Percentiles rank a stretch among this genome's conserved stretches.
These are phyloP conservation scores for Saturnispora saitoi DNA, from an alignment of 805 yeast species.

Conservation along the genomic window DNA sequence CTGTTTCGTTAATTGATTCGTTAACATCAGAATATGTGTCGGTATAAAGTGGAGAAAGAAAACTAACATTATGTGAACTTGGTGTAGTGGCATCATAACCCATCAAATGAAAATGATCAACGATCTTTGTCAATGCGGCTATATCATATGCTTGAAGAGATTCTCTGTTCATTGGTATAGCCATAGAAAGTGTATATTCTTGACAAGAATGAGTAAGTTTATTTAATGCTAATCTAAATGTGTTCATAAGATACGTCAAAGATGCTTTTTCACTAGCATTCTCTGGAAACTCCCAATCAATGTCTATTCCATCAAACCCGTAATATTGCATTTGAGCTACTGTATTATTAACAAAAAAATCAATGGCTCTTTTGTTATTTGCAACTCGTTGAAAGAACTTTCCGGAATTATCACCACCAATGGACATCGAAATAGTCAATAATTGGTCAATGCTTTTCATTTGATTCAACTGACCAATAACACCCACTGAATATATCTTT, in stretches of 20 bases:
- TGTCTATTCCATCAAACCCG: constrained; percentile 83
- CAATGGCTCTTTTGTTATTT: constrained; percentile 22
- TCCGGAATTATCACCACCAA: constrained; percentile 69
- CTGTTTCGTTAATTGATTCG: constrained; percentile 30
- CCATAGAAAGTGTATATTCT: constrained; percentile 45
- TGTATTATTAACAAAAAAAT: constrained; percentile 42
- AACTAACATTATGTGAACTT: constrained; percentile 56
- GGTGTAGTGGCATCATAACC: constrained; percentile 80
- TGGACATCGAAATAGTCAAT: constrained; percentile 56
- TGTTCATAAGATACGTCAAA: constrained; percentile 36
- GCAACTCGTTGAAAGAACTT: constrained; percentile 32
- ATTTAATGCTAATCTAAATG: constrained; percentile 6
- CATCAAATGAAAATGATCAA: constrained; percentile 81
- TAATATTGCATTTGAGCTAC: constrained; percentile 39
- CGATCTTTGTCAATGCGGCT: constrained; percentile 43
- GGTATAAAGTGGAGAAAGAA: constrained; percentile 62
- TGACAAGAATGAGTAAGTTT: constrained; percentile 25
- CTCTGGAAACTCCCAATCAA: constrained; percentile 90
- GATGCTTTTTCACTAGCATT: constrained; percentile 34
- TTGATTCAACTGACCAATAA: constrained; percentile 25
- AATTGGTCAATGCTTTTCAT: constrained; percentile 22
- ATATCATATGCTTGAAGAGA: constrained; percentile 38
- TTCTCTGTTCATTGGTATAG: constrained; percentile 61
- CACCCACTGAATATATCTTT: constrained; percentile 15
- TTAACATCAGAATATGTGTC: constrained; percentile 5